phyloP scores from a whole-genome alignment of 768 basidiomycete species.

The Termitomyces sp. region DNA sequence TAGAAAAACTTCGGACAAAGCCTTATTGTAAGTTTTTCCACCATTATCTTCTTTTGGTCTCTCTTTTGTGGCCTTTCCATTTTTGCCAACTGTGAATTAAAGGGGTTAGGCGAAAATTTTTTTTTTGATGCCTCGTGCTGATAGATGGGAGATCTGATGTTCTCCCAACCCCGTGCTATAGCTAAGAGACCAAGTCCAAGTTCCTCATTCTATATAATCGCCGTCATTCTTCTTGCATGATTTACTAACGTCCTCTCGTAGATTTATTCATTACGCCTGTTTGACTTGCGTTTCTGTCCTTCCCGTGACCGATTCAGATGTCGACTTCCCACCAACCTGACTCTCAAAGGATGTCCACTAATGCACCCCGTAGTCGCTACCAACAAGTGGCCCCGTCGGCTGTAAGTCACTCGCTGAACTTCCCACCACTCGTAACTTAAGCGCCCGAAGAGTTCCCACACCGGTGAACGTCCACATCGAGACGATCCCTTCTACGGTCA shows the following conservation, averaged over 20 bases:
- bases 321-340: constrained; percentile 14
- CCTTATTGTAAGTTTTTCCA: constrained; percentile 4
- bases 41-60: constrained; percentile 1
- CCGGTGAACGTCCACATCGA: constrained; percentile 19
- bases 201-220: constrained; percentile 12
- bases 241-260: constrained; percentile 9
- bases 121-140: constrained; percentile 4
- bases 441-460: constrained; percentile 12
- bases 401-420: constrained; percentile 4
- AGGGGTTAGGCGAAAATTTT: neutral
- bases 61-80: neutral
- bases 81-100: neutral
- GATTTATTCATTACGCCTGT: neutral
- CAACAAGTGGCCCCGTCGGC: constrained; percentile 11
- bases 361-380: constrained; percentile 18
- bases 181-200: neutral
- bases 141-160: neutral
- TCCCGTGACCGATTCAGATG: constrained; percentile 12
- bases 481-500: constrained; percentile 68
- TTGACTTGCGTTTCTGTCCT: neutral
- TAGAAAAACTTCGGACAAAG: neutral
- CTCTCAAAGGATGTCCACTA: constrained; percentile 14
- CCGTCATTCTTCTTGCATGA: constrained; percentile 8
- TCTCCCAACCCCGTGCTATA: neutral
- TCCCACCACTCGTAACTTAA: constrained; percentile 2